phyloP scores from a whole-genome alignment of 345 rosid species.

The Geranium brycei region DNA sequence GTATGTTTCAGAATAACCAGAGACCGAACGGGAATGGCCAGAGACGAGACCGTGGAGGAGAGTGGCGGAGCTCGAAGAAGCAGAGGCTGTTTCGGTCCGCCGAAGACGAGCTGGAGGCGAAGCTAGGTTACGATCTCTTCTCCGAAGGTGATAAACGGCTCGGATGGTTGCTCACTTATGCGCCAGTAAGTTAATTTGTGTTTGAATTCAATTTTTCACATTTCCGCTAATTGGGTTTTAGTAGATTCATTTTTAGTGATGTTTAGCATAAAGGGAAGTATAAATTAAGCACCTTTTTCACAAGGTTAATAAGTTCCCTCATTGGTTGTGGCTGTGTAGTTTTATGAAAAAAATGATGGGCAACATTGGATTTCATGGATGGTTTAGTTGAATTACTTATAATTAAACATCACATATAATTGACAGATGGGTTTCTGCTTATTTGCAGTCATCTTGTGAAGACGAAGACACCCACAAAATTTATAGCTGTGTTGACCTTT shows the following conservation, averaged over 20 bases:
- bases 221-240: not conserved
- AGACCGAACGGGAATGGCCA: slow-evolving; percentile 30
- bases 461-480: slow-evolving; percentile 52
- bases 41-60: slow-evolving; percentile 34
- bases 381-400: not conserved
- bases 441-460: slow-evolving; percentile 72
- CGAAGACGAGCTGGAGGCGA: slow-evolving; percentile 76
- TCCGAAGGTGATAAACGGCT: slow-evolving; percentile 84
- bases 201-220: not conserved
- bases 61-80: slow-evolving; percentile 43
- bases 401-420: not conserved
- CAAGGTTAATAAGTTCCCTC: not conserved
- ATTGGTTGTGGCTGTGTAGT: too few species aligned
- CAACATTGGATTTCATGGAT: not conserved
- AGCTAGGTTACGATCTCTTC: slow-evolving; percentile 80
- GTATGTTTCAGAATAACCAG: not conserved
- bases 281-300: too few species aligned
- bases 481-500: slow-evolving; percentile 74
- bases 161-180: slow-evolving; percentile 78
- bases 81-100: slow-evolving; percentile 53
- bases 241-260: not conserved
- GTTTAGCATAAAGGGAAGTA: not conserved
- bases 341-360: not conserved
- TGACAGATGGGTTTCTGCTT: slow-evolving; percentile 1
- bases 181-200: slow-evolving; percentile 42